Base-by-base conservation (phyloP, 257 asterid genomes). In the Solanum bukasovii region DNA sequence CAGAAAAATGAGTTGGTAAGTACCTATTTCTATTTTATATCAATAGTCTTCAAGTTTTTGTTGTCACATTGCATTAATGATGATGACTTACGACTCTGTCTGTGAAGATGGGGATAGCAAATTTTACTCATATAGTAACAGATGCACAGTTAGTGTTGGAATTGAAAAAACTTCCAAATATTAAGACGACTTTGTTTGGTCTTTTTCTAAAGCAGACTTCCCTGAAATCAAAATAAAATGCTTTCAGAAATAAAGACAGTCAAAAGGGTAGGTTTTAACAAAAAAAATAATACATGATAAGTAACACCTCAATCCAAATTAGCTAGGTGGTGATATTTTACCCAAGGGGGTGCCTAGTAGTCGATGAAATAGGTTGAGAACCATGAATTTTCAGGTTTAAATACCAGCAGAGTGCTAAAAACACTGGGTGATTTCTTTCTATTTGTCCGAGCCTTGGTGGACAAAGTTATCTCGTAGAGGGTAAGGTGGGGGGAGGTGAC, bases 1-100 rank as follows among this genome's bases (percentile, higher is more conserved):
- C 95, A 87, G 88, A 90, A 79, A 87, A 94, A 94, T 88, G 96
- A 95, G 91, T 91, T 90, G 99, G 99, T 97, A 96, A 91, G 98
- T 92, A 35, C 61, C 85, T 87, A 18, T 27, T 88, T 91, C 90
- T 89, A 90, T 77, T 86, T 90, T 88, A 88, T 85, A 88, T 79
- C 88, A 87, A 88, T 81, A 90, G 70, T 82, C 68, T 5, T 82
- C 79, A 74, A 84, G 91, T 63, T 73, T 14, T 84, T 13, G 70
- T 18, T 46, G 70, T 49, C 70, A 29, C 44, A 31, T 49, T 46
- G 68, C 85, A 82, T 49, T 49, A 46, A 29, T 81, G 37, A 81
- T 29, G 13, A 49, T 18, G 5, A 46, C 21, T 46, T 46, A 29
- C 42, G 70, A 79, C 65, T 13, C 35, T 44, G 14, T 78, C 38